Evolutionary conservation across 2,329 filamentous ascomycete genomes (phyloP).

Genomic region (Cercospora sesami): DNA sequence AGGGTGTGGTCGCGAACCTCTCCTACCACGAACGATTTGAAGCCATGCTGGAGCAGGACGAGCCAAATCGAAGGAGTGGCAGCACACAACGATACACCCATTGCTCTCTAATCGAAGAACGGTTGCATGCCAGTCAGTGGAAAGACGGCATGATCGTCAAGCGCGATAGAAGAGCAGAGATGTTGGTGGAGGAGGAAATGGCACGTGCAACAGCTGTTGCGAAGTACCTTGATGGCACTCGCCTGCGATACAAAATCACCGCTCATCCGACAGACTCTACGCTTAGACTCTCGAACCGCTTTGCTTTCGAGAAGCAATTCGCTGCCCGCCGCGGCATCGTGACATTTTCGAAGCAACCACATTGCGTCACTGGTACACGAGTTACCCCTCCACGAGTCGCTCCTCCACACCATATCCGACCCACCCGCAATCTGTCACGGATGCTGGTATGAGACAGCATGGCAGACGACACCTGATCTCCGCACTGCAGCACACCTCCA

Average conservation of each 20-base stretch:
- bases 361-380: conserved; percentile 6
- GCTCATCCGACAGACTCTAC: background rate
- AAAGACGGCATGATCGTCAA: background rate
- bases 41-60: background rate
- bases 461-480: background rate
- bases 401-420: background rate
- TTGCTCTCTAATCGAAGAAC: background rate
- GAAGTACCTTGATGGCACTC: conserved; percentile 6
- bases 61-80: background rate
- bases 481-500: background rate
- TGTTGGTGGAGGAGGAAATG: background rate
- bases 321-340: background rate
- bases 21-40: background rate
- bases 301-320: background rate
- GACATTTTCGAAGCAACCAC: background rate
- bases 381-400: background rate
- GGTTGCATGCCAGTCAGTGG: background rate
- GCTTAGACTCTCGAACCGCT: background rate
- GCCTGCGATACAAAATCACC: background rate
- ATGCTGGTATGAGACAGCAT: background rate
- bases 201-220: background rate
- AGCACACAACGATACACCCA: background rate
- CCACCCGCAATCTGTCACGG: background rate
- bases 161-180: background rate
- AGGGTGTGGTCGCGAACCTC: background rate